Conservation (phyloP, 139 green algal genomes). For the Haematococcus sp. region DNA sequence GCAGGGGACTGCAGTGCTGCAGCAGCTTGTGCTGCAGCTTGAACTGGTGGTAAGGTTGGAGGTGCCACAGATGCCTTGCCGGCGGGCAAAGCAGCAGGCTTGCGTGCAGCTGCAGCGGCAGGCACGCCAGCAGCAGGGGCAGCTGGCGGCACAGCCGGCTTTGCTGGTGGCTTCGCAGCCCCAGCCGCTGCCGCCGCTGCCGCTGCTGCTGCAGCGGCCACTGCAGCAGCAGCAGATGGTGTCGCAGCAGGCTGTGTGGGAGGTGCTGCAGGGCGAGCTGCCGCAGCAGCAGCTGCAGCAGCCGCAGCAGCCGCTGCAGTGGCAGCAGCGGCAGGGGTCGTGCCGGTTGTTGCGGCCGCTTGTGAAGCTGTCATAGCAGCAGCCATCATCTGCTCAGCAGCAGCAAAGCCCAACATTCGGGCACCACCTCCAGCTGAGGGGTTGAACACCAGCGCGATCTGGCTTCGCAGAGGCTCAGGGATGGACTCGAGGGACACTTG, state of each 20-base stretch:
- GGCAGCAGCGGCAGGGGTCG: not conserved
- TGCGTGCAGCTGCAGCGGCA: no score
- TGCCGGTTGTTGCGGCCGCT: not conserved
- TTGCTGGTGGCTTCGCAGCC: not conserved
- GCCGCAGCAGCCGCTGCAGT: conserved; percentile 1
- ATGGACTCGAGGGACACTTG: conserved; percentile 8
- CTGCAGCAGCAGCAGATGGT: not conserved
- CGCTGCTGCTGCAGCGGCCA: not conserved
- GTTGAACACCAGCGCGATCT: conserved; percentile 18
- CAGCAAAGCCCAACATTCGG: not conserved
- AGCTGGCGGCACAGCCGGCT: not conserved
- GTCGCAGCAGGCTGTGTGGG: not conserved
- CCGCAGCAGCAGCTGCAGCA: conserved; percentile 5
- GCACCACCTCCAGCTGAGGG: not conserved
- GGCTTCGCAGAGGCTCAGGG: conserved; percentile 12
- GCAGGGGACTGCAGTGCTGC: no score
- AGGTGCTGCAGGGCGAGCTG: not conserved
- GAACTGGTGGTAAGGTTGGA: no score
- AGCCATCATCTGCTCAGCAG: conserved; percentile 3
- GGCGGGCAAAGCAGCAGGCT: no score
- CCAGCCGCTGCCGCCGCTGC: conserved; percentile 6
- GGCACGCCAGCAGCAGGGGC: no score
- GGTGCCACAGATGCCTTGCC: no score
- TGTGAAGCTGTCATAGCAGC: not conserved
- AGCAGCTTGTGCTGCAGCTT: no score